These are phyloP conservation scores for Perilla frutescens DNA, from an alignment of 257 asterid genomes.

Conservation along the genomic window DNA sequence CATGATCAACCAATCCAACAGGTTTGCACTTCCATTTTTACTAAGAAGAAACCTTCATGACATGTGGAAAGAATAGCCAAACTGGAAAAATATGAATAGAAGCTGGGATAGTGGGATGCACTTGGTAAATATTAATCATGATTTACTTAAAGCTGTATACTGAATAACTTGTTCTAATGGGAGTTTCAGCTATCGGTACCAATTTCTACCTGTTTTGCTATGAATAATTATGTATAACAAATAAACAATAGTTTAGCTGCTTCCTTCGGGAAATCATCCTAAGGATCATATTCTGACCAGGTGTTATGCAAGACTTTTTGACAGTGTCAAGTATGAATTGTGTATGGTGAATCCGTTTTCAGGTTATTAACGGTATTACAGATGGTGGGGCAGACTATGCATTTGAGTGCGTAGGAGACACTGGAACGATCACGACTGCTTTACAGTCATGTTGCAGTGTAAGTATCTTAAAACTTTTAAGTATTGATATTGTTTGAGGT, in stretches of 20 bases:
- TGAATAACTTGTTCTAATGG: neutral
- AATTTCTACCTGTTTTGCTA: neutral
- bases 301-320: neutral
- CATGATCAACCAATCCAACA: constrained; percentile 82
- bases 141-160: neutral
- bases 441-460: constrained; percentile 88
- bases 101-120: constrained; percentile 11
- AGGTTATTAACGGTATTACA: constrained; percentile 76
- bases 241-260: no score
- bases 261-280: no score
- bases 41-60: neutral
- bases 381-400: constrained; percentile 95
- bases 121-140: constrained; percentile 5
- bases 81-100: neutral
- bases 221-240: neutral
- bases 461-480: constrained; percentile 32
- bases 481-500: constrained; percentile 13
- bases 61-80: constrained; percentile 1
- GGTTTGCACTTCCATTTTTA: constrained; percentile 48
- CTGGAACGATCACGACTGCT: constrained; percentile 76
- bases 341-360: constrained; percentile 37
- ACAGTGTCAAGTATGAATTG: neutral
- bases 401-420: constrained; percentile 96
- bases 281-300: no score
- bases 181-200: neutral